Base-by-base conservation (phyloP, 495 filamentous ascomycete species). In the Hyaloscypha finlandica region DNA sequence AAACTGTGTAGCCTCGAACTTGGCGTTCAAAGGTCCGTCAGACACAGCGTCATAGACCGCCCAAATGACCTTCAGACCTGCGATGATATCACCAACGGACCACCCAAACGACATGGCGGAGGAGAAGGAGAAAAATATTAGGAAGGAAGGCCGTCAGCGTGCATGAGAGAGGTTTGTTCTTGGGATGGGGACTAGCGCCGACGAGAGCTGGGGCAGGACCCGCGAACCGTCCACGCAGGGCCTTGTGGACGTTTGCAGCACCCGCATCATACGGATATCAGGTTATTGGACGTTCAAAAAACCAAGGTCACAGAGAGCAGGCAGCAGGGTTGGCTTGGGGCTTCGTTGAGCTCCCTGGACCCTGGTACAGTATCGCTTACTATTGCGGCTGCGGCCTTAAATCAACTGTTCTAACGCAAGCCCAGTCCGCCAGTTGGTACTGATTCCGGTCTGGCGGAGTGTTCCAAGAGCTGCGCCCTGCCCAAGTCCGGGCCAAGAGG, bases 71-170 rank as follows among this genome's bases (percentile, higher is more conserved):
- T 68, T 68, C 16, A 68, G 31, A 22, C 66, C 66, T 20, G 66
- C 59, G 22, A 68, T 29, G 2, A 68, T 37, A 52, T 68, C 66
- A 14, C 66, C 66, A 19, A 63, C 45, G 16, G 59, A 63, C 66
- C 66, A 68, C 6, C 66, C 66, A 31, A 68, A 68, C 20, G 25
- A 45, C 66, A 68, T 68, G 25, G 29, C 55, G 51, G 25, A 55
- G 16, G 2, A 53, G 19, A 53, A 20, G 22, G 22, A 53, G 51
- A 37, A 45, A 61, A 30, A 45, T 53, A 53, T 53, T n/a, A 53
- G 22, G 16, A 29, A 53, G 22, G 19, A 53, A 20, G 19, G 51
- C 51, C 6, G 22, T 8, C 19, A 53, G 22, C 19, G 51, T 11
- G 51, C 55, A 20, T 8, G 19, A 6, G 25, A 19, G 25, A 19